Base-by-base conservation (phyloP, 2,329 filamentous ascomycete species). In the Fusarium proliferatum region DNA sequence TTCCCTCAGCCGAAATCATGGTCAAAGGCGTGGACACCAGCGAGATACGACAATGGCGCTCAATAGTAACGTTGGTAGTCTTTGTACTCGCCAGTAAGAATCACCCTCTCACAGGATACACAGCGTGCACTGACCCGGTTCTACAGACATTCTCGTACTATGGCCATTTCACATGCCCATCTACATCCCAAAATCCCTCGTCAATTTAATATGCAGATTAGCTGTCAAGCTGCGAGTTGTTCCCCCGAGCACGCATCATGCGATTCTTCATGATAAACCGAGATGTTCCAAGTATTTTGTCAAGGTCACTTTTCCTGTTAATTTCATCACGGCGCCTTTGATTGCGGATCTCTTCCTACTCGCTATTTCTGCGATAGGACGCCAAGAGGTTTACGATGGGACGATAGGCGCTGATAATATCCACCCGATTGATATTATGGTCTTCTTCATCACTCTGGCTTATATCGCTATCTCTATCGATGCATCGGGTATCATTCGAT, bases 381-480 rank as follows among this genome's bases (percentile, higher is more conserved):
- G 86, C 28, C 73, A 87, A 63, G 92, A 94, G 81, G 91, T 94
- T 1, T 84, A 88, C n/a, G 92, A 89, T 75, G 92, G 92, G 4
- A 93, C 90, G 0, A 80, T 92, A 12, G 92, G 92, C 1, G 85
- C 90, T 3, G 83, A 92, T 75, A 85, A 90, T 76, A 94, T 94
- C 73, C 85, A 85, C 5, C 92, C 92, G 1, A 86, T 93, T 73
- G 91, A 94, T 68, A 93, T 94, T 69, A 93, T 94, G 90, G 82
- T 86, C 21, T 94, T 94, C 82, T 94, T 94, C 82, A 84, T 94
- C 48, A 92, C 91, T 0, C 80, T 93, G 48, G 92, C 92, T 6
- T 94, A 94, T 75, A 93, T 94, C 67, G 92, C 92, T 52, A 93
- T 94, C 51, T 94, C 92, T 0, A 93, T 94, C 67, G 92, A 94